Percentiles rank a stretch among this genome's conserved stretches.
These are phyloP conservation scores for Lignosus rhinocerotis DNA, from an alignment of 1,284 basidiomycete genomes.

Conservation along the genomic window DNA sequence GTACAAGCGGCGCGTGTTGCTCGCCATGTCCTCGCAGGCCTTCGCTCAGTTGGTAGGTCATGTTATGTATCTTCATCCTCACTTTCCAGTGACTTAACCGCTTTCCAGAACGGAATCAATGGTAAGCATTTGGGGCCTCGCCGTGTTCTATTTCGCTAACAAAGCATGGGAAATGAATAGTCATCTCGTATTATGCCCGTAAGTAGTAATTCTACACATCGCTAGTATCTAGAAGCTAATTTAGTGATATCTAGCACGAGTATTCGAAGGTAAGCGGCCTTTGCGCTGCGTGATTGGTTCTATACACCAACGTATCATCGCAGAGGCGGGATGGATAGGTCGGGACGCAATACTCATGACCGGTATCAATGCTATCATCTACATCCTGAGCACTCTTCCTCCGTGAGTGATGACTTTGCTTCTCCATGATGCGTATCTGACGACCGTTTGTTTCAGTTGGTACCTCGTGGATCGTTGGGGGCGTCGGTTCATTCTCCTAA, in stretches of 20 bases:
- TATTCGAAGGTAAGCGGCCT: conserved; percentile 73
- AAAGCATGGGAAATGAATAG: conserved; percentile 37
- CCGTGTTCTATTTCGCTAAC: conserved; percentile 1
- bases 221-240: neutral
- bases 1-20: conserved; percentile 87
- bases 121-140: conserved; percentile 44
- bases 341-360: conserved; percentile 97
- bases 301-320: conserved; percentile 20
- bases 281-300: neutral
- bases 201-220: conserved; percentile 34
- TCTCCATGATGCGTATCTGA: conserved; percentile 4
- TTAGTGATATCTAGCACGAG: conserved; percentile 51
- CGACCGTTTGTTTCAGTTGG: conserved; percentile 63
- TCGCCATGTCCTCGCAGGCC: conserved; percentile 97
- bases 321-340: conserved; percentile 97
- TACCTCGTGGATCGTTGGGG: conserved; percentile 94
- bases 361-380: conserved; percentile 90
- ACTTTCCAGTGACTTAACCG: conserved; percentile 11
- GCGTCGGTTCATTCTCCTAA: conserved; percentile 86
- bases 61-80: neutral
- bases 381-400: conserved; percentile 81
- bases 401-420: conserved; percentile 53
- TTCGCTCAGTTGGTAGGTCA: conserved; percentile 87
- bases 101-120: conserved; percentile 81
- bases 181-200: conserved; percentile 95